These are phyloP conservation scores for Escovopsis sp. DNA, from an alignment of 2,329 filamentous ascomycete species.

Conservation along the genomic window DNA sequence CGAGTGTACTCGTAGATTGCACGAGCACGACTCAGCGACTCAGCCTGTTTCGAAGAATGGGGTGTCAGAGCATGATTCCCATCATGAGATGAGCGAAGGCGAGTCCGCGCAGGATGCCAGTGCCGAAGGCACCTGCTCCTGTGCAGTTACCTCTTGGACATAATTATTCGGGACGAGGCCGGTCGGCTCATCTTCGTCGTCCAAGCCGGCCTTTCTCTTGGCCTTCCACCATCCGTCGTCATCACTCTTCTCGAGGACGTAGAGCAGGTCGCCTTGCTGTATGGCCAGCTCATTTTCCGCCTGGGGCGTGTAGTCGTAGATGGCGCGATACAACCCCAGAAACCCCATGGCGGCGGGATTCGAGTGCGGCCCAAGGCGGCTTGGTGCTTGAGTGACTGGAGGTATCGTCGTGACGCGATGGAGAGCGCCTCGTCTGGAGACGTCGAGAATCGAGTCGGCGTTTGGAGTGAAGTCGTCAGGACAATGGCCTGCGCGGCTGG, in stretches of 20 bases:
- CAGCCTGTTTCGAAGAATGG: slow-evolving; percentile 1
- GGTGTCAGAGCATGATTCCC: not conserved
- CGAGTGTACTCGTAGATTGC: slow-evolving; percentile 97
- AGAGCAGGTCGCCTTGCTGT: slow-evolving; percentile 74
- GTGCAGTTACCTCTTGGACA: slow-evolving; percentile 68
- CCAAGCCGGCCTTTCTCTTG: slow-evolving; percentile 71
- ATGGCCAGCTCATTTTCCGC: slow-evolving; percentile 75
- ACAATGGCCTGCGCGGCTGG: slow-evolving; percentile 1
- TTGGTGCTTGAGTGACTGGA: slow-evolving; percentile 5
- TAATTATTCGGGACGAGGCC: slow-evolving; percentile 92
- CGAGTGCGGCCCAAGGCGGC: slow-evolving; percentile 10
- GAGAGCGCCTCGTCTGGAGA: slow-evolving; percentile 3
- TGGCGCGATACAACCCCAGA: slow-evolving; percentile 72
- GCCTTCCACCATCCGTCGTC: slow-evolving; percentile 89
- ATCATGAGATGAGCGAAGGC: no score
- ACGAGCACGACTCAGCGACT: slow-evolving; percentile 48
- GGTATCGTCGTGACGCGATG: slow-evolving; percentile 5
- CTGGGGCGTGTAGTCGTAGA: slow-evolving; percentile 88
- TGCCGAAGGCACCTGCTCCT: no score
- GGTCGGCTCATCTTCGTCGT: slow-evolving; percentile 82
- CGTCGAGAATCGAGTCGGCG: not conserved
- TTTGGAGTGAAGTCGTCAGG: slow-evolving; percentile 3
- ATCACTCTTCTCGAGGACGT: slow-evolving; percentile 66
- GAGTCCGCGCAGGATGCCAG: no score
- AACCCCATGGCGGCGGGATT: slow-evolving; percentile 58